Evolutionary conservation across 345 rosid species (phyloP), one percentile per base, ranked within the genome.

Genomic region (Gossypium anomalum): DNA sequence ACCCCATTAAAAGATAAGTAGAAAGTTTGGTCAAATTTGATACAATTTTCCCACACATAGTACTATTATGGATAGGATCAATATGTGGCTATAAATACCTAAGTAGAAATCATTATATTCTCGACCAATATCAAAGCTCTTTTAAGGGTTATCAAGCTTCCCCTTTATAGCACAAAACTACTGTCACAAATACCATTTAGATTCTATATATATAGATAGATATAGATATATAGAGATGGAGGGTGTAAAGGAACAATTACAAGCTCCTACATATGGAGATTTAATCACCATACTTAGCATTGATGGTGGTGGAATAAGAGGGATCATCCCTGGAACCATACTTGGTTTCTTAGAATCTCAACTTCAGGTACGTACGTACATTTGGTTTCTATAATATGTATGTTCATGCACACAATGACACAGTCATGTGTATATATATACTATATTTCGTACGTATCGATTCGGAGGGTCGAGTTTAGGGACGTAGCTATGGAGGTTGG

Each of bases 331-430:
- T 7, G 34, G 16, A 22, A 58, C 34, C 3, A 58, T 58, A 6
- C 63, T 22, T 15, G 15, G 34, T 23, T 58, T 58, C 22, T 20
- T 53, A 53, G 58, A 85, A 76, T 72, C 79, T 3, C 71, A 78
- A 56, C 83, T 82, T 75, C 82, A 83, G 84, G 64, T 59, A 23
- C 64, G 84, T 86, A 38, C 9, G 58, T 34, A 34, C 60, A 67
- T 19, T 23, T 23, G 15, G 7, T 41, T 15, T 61, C 16, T 45
- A 45, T 11, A 45, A 6, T 56, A 19, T 56, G 25, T 56, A 19
- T 20, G 20, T 56, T 20, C 60, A 56, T 56, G 58, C 8, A 53
- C 22, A 53, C 11, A 53, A 7, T 34, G 41, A 10, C 58, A n/a
- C 19, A 3, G 0, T 45, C 13, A 10, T 45, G 49, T 10, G 7